Conservation (phyloP, 2,329 filamentous ascomycete species). For the Pseudopyricularia javanii region DNA sequence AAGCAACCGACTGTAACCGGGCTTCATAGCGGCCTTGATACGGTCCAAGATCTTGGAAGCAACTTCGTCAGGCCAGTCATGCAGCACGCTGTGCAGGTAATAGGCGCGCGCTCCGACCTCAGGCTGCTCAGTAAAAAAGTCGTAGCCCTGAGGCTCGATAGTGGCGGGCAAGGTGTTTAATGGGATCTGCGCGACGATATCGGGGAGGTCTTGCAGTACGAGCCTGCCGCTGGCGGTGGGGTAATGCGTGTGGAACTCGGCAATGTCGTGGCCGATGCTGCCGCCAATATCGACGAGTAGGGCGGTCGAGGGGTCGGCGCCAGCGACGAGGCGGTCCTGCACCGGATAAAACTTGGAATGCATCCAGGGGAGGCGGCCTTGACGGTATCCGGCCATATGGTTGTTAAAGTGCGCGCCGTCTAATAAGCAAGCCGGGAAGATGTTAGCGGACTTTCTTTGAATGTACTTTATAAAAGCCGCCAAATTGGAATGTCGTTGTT, state of each 20-base stretch:
- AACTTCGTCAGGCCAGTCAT: conserved; percentile 11
- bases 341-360: conserved; percentile 17
- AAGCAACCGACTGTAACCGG: conserved; percentile 16
- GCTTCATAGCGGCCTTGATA: conserved; percentile 9
- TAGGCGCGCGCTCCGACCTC: conserved; percentile 3
- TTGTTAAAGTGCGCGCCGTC: conserved; percentile 21
- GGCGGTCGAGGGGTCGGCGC: conserved; percentile 7
- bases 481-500: too few species aligned
- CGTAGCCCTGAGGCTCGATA: not conserved
- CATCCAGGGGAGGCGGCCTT: conserved; percentile 17
- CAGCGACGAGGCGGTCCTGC: conserved; percentile 14
- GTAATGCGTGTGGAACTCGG: conserved; percentile 21
- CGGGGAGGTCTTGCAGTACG: conserved; percentile 33
- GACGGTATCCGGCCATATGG: conserved; percentile 21
- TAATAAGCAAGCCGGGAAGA: not conserved
- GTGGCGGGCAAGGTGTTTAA: not conserved
- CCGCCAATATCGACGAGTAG: conserved; percentile 5
- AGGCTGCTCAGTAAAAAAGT: not conserved
- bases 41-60: conserved; percentile 7
- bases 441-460: too few species aligned
- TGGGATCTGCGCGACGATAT: not conserved
- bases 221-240: conserved; percentile 25
- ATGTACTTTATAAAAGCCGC: not conserved
- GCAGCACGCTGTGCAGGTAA: conserved; percentile 10
- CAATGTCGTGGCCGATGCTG: conserved; percentile 14